Percentiles rank a stretch among this genome's conserved stretches.
Evolutionary conservation across 73 alveolate genomes (phyloP).

Genomic region (Chromera velia): DNA sequence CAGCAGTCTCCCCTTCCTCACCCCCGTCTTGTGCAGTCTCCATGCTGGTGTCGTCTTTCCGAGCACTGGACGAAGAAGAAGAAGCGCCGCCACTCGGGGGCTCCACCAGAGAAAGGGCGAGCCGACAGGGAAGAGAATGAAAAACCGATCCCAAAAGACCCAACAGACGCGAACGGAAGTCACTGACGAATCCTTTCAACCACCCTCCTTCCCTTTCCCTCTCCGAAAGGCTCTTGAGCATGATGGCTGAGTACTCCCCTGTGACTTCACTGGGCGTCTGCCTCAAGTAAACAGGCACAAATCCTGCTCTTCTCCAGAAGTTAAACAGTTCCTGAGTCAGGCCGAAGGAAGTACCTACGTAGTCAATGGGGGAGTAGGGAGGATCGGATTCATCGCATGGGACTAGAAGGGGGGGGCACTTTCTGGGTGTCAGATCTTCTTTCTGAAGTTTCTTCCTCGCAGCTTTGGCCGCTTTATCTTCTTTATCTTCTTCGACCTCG

Average conservation of each 20-base stretch:
- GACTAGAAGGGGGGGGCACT: not conserved
- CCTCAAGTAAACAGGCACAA: conserved; percentile 82
- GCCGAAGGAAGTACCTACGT: conserved; percentile 89
- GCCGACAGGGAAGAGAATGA: conserved; percentile 16
- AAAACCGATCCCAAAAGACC: conserved; percentile 69
- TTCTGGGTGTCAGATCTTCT: conserved; percentile 20
- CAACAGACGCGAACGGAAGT: conserved; percentile 88
- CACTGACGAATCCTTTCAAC: conserved; percentile 75
- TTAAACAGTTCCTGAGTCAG: conserved; percentile 74
- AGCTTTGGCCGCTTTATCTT: not conserved
- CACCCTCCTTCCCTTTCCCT: conserved; percentile 62
- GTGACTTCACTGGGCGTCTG: conserved; percentile 70
- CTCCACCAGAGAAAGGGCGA: conserved; percentile 36
- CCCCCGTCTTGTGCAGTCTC: no score
- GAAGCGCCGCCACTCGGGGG: no score
- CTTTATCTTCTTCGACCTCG: conserved; percentile 30
- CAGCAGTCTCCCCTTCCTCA: no score
- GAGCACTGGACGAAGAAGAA: no score
- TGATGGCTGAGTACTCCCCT: conserved; percentile 95
- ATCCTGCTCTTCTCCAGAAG: conserved; percentile 94
- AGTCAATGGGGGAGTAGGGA: conserved; percentile 56
- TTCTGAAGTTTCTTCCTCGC: conserved; percentile 9
- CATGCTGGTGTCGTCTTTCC: no score
- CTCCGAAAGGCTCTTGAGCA: conserved; percentile 61
- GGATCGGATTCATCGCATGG: conserved; percentile 22